These are phyloP conservation scores for Raffaelea arxii DNA, from an alignment of 2,329 filamentous ascomycete species.

Conservation along the genomic window DNA sequence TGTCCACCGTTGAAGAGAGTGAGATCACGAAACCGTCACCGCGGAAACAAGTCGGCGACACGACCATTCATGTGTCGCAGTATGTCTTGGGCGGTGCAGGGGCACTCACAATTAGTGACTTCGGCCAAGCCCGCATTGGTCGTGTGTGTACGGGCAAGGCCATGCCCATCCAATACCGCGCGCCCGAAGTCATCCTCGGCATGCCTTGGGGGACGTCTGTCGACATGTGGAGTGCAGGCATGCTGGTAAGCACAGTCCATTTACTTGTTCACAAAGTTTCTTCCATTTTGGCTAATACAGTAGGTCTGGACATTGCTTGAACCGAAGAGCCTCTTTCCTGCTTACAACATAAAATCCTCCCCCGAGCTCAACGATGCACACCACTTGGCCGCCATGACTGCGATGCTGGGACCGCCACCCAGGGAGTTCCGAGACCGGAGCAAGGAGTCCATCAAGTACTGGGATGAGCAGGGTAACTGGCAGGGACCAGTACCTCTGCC, in stretches of 20 bases:
- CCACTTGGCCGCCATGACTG: constrained; percentile 20
- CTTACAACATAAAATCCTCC: constrained; percentile 10
- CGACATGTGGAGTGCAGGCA: constrained; percentile 26
- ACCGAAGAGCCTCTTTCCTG: constrained; percentile 13
- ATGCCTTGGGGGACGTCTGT: constrained; percentile 23
- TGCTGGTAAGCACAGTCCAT: too few species aligned
- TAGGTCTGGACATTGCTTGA: constrained; percentile 20
- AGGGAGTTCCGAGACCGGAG: constrained; percentile 15
- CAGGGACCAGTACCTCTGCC: constrained; percentile 16
- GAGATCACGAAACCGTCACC: constrained; percentile 21
- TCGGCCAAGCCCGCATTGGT: constrained; percentile 26
- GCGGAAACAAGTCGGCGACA: constrained; percentile 15
- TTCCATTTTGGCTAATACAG: too few species aligned
- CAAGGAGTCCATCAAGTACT: constrained; percentile 15
- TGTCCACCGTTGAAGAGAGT: constrained; percentile 20
- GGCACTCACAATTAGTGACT: constrained; percentile 21
- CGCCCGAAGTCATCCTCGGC: constrained; percentile 26
- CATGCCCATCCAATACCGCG: constrained; percentile 22
- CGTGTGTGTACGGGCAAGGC: constrained; percentile 9
- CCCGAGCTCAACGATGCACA: constrained; percentile 17
- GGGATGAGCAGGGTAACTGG: constrained; percentile 19
- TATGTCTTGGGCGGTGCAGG: constrained; percentile 22
- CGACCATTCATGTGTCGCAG: constrained; percentile 21
- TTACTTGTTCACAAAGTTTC: too few species aligned
- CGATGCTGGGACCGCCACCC: constrained; percentile 19